Base-by-base conservation (phyloP, 2,329 filamentous ascomycete species). In the Drechslerella dactyloides region DNA sequence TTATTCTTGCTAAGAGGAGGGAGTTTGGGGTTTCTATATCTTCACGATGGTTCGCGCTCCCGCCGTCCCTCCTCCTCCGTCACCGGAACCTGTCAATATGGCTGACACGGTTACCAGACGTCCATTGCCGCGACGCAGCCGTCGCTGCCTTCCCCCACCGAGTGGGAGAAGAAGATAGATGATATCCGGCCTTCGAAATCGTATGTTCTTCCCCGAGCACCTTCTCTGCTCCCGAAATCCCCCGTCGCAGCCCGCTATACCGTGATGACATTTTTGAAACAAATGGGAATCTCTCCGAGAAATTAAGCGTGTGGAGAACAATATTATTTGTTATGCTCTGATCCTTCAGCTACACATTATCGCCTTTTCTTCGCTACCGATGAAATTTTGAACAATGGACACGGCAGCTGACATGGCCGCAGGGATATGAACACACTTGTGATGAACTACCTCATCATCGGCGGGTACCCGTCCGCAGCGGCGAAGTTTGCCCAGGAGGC, bases 271-370 rank as follows among this genome's bases (percentile, higher is more conserved):
- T 85, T 82, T 82, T 82, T 85, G 88, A 88, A 90, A 89, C 96
- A 96, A 86, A 87, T 99, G 94, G 94, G 94, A 99, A 99, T 99
- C 94, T 99, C 96, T 99, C 94, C 90, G 91, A 97, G 90, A 85
- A 86, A 81, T 83, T 82, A 80, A 75, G 77, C 81, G 85, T 99
- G 94, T 90, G 89, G 94, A 99, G 87, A 91, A 87, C 81, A 82
- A 57, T 50, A 58, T 58, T 68, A 73, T 73, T 73, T 89, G 90
- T 87, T 87, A 82, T 85, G 85, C 40, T 87, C 87, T 89, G 87
- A 89, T 81, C 73, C 74, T 75, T 19, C 37, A 21, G 27, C 46
- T 54, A 42, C 27, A 48, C 48, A 33, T 63, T 70, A 35, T 65
- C 5, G 66, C 15, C 63, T 46, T 50, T 21, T 57, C 42, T 58